Evolutionary conservation across 2,329 filamentous ascomycete genomes (phyloP), one percentile per base, ranked within the genome.

Genomic region (Neofusicoccum cordaticola): DNA sequence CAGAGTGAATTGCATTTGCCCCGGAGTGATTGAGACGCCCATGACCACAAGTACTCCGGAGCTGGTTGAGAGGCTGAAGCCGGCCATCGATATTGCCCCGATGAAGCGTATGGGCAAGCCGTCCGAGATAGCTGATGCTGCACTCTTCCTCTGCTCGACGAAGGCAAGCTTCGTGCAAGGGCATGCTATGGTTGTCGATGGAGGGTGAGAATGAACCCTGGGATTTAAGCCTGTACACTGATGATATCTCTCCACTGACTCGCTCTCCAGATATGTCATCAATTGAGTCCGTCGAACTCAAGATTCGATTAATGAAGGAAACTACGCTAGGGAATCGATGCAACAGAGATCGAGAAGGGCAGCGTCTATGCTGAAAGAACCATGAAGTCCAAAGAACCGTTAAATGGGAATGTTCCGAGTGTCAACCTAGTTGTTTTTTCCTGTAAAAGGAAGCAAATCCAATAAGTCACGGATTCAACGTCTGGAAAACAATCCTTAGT

Each of bases 1-100:
- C 62, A 80, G 85, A 57, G 82, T 88, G 68, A 88, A 88, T 68
- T 85, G 83, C 17, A 81, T 88, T 44, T 87, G 85, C 66, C 85
- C 85, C 0, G 77, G 80, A 11, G 82, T 80, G 42, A 77, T 83
- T 42, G 75, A 75, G 61, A 83, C 81, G 4, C 80, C 81, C 0
- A 71, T 70, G 66, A 67, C 69, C 0, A 69, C 66, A 8, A 72
- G 74, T 62, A 71, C 70, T 3, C 65, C 67, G 8, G 67, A 71
- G 3, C 74, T 74, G 53, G 63, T 66, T 1, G 73, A 81, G 68
- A 74, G 70, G 22, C 45, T 75, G 45, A 72, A 69, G 63, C 69
- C 71, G 31, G 80, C 82, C 27, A 74, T 84, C 19, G 71, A 74
- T 1, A 79, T 78, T 65, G 82, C 81, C 1, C 82, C 84, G 0